phyloP scores from a whole-genome alignment of 2,329 filamentous ascomycete genomes.

The Fusarium sp. region DNA sequence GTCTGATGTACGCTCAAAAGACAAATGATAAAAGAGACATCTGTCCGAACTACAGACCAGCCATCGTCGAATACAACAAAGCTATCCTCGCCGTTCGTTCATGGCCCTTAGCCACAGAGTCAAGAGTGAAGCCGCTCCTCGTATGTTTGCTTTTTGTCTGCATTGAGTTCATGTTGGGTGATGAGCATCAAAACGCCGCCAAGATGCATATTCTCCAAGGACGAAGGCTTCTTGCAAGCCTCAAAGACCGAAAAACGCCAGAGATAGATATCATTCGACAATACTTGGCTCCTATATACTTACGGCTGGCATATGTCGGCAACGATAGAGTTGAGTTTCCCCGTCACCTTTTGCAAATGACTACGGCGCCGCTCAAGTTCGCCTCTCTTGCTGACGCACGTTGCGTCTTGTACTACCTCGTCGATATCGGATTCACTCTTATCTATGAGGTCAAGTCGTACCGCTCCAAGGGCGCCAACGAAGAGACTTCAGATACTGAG shows the following conservation, averaged over 20 bases:
- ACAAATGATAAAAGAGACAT: neutral
- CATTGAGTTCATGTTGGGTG: neutral
- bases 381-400: neutral
- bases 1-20: neutral
- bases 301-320: neutral
- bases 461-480: rapidly evolving
- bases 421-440: neutral
- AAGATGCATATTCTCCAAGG: neutral
- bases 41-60: neutral
- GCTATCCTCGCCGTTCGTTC: neutral
- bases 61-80: neutral
- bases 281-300: neutral
- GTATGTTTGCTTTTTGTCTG: conserved; percentile 3
- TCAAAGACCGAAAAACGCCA: neutral
- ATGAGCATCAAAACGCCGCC: neutral
- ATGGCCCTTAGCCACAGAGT: neutral
- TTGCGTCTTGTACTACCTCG: neutral
- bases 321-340: neutral
- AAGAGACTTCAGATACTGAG: too few relatives aligned
- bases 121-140: neutral
- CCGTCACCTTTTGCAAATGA: neutral
- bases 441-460: neutral
- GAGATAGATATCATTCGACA: neutral
- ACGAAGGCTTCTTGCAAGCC: neutral
- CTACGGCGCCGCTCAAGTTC: neutral